Evolutionary conservation across 2,329 filamentous ascomycete species (phyloP).

Genomic region (Clonostachys solani): DNA sequence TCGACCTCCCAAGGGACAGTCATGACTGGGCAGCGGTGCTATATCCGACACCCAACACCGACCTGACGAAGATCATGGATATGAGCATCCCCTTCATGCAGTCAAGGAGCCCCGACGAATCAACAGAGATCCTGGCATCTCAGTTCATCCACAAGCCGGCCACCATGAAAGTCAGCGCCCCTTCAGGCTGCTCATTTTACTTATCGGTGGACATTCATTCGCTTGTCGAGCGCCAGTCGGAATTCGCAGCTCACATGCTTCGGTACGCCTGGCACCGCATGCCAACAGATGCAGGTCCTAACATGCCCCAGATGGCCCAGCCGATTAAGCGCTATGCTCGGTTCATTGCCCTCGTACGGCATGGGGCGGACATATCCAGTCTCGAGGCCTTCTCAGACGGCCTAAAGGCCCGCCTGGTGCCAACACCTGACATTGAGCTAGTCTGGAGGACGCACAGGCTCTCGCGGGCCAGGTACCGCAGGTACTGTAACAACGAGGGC

Average conservation of each 20-base stretch:
- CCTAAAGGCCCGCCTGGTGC: not conserved
- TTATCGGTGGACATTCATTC: not conserved
- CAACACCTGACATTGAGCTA: not conserved
- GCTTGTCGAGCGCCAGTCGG: not conserved
- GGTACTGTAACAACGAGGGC: not conserved
- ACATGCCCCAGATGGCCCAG: not conserved
- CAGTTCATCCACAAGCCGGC: not conserved
- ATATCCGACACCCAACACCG: no score
- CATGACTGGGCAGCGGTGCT: no score
- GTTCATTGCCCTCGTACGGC: not conserved
- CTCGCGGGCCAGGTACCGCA: not conserved
- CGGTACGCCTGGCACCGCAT: not conserved
- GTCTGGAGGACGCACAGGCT: not conserved
- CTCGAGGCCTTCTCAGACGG: not conserved
- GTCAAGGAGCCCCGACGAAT: not conserved
- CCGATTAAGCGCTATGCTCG: not conserved
- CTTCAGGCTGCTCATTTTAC: not conserved
- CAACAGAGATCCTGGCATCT: not conserved
- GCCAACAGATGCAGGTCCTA: not conserved
- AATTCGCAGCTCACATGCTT: not conserved
- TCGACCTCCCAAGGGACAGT: no score
- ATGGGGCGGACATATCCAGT: not conserved
- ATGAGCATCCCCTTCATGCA: not conserved
- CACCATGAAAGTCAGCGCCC: not conserved
- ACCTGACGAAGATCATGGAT: not conserved